Base-by-base conservation (phyloP, 1,284 basidiomycete species). In the Schizopora paradoxa region DNA sequence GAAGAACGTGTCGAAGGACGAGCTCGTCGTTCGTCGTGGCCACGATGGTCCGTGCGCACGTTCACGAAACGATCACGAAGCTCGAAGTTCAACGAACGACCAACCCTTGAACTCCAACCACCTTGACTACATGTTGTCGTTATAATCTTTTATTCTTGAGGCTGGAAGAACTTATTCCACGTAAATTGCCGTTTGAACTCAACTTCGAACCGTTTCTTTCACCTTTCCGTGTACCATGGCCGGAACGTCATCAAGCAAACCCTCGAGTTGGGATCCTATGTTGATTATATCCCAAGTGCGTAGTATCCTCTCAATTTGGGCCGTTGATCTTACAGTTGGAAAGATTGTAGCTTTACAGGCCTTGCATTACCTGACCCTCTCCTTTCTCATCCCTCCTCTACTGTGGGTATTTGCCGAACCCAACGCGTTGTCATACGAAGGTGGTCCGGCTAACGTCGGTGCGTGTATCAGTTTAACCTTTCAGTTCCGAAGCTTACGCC, bases 281-380 rank as follows among this genome's bases (percentile, higher is more conserved):
- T 63, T 89, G 37, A 72, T 91, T 39, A 66, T 87, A 54, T 82
- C 85, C 42, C 85, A 90, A 69, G 85, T 70, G 53, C 51, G 59
- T 54, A 19, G 34, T 5, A 40, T 41, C 22, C 41, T 35, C 18
- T 23, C 11, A 43, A 33, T 29, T 37, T 28, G 25, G 27, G 19
- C 42, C 22, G 27, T 51, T 39, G 36, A 37, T 32, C 35, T 23
- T 44, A 34, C 35, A 50, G 27, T 8, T 32, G 13, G 28, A 19
- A 63, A 97, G 88, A 97, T 98, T 56, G 76, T 96, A 48, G 82
- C 90, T 13, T 73, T 98, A 57, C 95, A 98, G 68, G 81, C 90
- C 0, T 66, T 96, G 22, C 94, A 98, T 67, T 98, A 98, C 66
- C 70, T 98, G 42, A 85, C 86, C 2, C 76, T 98, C 41, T 82